phyloP scores from a whole-genome alignment of 805 yeast species.

The Lipomyces orientalis region DNA sequence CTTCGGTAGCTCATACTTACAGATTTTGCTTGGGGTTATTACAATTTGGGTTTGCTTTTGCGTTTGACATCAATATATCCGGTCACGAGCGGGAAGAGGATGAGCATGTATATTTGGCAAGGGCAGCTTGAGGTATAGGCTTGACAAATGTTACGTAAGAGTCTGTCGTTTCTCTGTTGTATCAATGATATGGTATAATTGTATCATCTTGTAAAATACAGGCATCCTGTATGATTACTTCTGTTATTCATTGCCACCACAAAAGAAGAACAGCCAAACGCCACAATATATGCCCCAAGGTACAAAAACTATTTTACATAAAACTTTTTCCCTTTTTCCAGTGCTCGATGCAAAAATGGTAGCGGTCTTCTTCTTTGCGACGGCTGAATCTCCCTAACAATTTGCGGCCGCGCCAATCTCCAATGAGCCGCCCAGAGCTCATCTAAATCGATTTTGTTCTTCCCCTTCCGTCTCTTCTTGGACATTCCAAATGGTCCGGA shows the following conservation, averaged over 20 bases:
- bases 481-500: neutral
- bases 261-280: neutral
- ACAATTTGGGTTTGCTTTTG: neutral
- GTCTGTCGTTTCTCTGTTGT: neutral
- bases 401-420: constrained; percentile 13
- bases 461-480: constrained; percentile 13
- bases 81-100: neutral
- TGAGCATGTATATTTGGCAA: neutral
- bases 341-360: constrained; percentile 13
- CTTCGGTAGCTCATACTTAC: neutral
- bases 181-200: neutral
- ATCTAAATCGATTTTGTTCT: constrained; percentile 18
- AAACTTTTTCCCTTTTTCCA: constrained; percentile 13
- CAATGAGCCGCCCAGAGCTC: constrained; percentile 31
- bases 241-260: neutral
- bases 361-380: neutral
- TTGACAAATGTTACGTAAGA: neutral
- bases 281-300: neutral
- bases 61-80: neutral
- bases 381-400: neutral
- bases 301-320: constrained; percentile 5
- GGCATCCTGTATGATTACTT: neutral
- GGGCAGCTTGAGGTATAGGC: neutral
- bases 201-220: neutral
- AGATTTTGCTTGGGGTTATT: neutral